Conservation (phyloP, 495 filamentous ascomycete genomes). For the Xylaria grammica region DNA sequence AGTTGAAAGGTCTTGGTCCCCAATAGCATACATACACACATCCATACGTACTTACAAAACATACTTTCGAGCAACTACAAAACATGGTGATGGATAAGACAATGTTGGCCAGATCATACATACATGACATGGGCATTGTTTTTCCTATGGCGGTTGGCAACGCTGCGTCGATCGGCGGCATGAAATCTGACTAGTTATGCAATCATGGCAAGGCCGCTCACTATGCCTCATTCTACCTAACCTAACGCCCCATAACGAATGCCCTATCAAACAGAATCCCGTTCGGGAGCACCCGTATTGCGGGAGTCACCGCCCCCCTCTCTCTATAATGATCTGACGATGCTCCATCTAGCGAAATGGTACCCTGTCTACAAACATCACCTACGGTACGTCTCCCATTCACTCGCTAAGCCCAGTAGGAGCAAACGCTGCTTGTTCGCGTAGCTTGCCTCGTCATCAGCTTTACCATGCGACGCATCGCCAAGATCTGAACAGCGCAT, state of each 20-base stretch:
- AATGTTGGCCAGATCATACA: constrained; percentile 2
- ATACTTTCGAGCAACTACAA: background rate
- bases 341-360: background rate
- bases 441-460: constrained; percentile 23
- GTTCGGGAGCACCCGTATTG: constrained; percentile 19
- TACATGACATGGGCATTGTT: constrained; percentile 11
- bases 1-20: too few species aligned
- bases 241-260: too few species aligned
- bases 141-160: background rate
- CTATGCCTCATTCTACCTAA: background rate
- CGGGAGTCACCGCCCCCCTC: constrained; percentile 22
- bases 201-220: background rate
- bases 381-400: background rate
- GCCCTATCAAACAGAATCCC: constrained; percentile 10
- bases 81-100: background rate
- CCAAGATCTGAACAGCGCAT: constrained; percentile 24
- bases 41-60: background rate
- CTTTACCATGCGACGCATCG: constrained; percentile 15
- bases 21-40: background rate
- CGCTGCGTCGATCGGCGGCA: constrained; percentile 2
- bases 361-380: background rate
- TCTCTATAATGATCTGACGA: background rate
- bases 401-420: background rate
- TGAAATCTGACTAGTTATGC: background rate
- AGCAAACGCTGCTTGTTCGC: constrained; percentile 11